Conservation (phyloP, 2,329 filamentous ascomycete species). For the Xylariaceae sp. region DNA sequence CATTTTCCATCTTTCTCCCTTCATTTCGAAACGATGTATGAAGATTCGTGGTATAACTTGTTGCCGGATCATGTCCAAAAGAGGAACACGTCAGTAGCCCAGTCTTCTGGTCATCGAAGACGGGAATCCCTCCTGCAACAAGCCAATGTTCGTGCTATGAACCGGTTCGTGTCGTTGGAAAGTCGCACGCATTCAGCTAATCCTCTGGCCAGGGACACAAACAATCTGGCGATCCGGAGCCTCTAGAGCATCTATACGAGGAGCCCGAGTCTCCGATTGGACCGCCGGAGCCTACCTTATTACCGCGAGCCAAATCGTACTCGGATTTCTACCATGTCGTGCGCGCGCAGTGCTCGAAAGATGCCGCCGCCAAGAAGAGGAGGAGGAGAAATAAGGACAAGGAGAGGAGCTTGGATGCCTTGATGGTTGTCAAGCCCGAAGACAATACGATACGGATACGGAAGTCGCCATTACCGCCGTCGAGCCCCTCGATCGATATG, state of each 20-base stretch:
- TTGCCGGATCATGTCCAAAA: constrained; percentile 57
- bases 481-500: constrained; percentile 56
- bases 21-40: constrained; percentile 55
- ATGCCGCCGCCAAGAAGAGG: constrained; percentile 37
- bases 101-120: constrained; percentile 53
- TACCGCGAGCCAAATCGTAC: constrained; percentile 68
- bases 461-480: constrained; percentile 22
- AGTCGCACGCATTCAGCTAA: constrained; percentile 24
- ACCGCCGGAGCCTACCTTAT: constrained; percentile 61
- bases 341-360: constrained; percentile 51
- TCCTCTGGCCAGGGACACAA: constrained; percentile 43
- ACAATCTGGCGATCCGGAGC: constrained; percentile 48
- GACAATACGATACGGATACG: constrained; percentile 13
- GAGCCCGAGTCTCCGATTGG: constrained; percentile 49
- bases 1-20: neutral
- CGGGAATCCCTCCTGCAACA: constrained; percentile 65
- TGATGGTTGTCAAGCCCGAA: constrained; percentile 37
- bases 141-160: constrained; percentile 48
- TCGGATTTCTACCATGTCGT: constrained; percentile 68
- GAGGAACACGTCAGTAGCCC: constrained; percentile 40
- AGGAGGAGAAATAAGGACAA: constrained; percentile 37
- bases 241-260: constrained; percentile 55
- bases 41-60: constrained; percentile 80
- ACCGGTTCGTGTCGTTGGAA: neutral
- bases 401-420: constrained; percentile 47